Evolutionary conservation across 192 early-diverging fungal species (phyloP).

Genomic region (Rhizophlyctis rosea): DNA sequence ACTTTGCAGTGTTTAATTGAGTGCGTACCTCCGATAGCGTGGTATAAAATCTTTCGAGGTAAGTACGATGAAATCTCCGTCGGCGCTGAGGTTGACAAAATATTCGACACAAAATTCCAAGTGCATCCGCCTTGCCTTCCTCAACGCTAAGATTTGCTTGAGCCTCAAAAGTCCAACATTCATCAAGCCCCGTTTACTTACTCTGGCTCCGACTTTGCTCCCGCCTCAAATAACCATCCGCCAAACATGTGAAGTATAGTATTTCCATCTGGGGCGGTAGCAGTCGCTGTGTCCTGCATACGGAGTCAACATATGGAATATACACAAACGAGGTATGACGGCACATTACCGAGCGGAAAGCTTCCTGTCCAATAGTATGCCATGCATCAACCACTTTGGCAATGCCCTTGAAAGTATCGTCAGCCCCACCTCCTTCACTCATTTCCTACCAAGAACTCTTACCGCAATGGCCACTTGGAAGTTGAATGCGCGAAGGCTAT

Average conservation of each 20-base stretch:
- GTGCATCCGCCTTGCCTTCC: conserved; percentile 66
- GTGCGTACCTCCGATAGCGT: conserved; percentile 44
- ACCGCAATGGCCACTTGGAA: conserved; percentile 43
- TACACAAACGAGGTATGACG: too few species aligned
- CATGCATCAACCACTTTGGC: conserved; percentile 41
- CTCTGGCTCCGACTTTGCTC: conserved; percentile 25
- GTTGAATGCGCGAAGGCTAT: conserved; percentile 34
- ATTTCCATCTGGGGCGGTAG: conserved; percentile 58
- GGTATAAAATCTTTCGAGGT: conserved; percentile 73
- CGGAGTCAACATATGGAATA: too few species aligned
- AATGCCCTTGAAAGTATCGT: conserved; percentile 35
- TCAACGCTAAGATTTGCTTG: conserved; percentile 35
- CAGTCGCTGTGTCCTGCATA: conserved; percentile 5
- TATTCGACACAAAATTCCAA: conserved; percentile 71
- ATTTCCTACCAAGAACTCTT: too few species aligned
- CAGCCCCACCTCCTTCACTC: too few species aligned
- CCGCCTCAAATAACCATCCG: conserved; percentile 72
- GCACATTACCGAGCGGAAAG: conserved; percentile 1
- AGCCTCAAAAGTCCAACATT: conserved; percentile 16
- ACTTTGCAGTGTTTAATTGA: conserved; percentile 4
- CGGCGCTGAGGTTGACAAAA: conserved; percentile 65
- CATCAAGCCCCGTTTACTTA: conserved; percentile 17
- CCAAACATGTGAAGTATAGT: conserved; percentile 83
- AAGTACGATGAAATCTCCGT: conserved; percentile 55
- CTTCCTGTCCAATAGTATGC: conserved; percentile 29